These are phyloP conservation scores for Blastobotrys peoriensis DNA, from an alignment of 805 yeast genomes.

Conservation along the genomic window DNA sequence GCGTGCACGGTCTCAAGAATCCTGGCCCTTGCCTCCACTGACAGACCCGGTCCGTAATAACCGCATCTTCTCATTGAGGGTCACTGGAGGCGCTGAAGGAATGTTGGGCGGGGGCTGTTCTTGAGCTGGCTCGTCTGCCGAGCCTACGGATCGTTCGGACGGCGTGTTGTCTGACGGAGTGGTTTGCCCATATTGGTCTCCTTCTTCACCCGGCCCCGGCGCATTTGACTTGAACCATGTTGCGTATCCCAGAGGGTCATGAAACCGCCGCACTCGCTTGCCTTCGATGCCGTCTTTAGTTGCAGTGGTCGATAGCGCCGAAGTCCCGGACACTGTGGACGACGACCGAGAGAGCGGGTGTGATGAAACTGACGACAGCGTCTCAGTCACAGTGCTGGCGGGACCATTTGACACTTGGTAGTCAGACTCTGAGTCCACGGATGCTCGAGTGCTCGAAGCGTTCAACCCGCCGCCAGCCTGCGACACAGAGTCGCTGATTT, in stretches of 20 bases:
- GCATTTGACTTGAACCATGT: constrained; percentile 12
- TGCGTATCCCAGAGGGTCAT: constrained; percentile 31
- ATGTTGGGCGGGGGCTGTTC: constrained; percentile 14
- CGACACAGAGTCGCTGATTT: background rate
- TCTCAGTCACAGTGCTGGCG: constrained; percentile 5
- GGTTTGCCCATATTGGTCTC: background rate
- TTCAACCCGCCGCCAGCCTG: constrained; percentile 3
- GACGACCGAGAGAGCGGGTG: constrained; percentile 58
- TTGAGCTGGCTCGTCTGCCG: background rate
- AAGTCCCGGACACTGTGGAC: constrained; percentile 40
- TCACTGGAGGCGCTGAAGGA: constrained; percentile 23
- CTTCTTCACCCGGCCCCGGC: background rate
- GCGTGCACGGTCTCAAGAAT: no score
- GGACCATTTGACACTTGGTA: constrained; percentile 15
- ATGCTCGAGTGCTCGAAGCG: constrained; percentile 21
- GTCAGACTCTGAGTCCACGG: constrained; percentile 25
- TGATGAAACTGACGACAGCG: constrained; percentile 29
- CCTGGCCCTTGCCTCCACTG: no score
- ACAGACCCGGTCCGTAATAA: constrained; percentile 23
- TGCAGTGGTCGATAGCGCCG: constrained; percentile 63
- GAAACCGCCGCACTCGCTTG: constrained; percentile 42
- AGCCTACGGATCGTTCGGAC: background rate
- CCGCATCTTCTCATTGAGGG: constrained; percentile 22
- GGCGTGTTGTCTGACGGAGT: background rate
- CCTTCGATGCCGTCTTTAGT: constrained; percentile 73